Conservation (phyloP, 768 basidiomycete genomes). For the Porphyrellus cyaneotinctus region DNA sequence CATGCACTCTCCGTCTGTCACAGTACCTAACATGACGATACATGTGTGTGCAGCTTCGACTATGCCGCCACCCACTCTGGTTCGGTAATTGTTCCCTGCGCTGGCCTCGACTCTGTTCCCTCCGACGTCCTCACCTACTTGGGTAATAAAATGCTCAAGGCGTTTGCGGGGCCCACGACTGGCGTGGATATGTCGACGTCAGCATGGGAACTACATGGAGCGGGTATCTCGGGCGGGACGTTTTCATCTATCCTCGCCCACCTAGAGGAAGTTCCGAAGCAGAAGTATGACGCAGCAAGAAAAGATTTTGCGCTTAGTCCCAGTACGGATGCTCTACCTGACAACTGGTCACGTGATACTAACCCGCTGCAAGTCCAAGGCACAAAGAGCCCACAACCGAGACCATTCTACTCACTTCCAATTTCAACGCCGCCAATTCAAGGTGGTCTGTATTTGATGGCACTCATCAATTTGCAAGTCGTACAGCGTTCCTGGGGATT, state of each 20-base stretch:
- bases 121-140: conserved; percentile 68
- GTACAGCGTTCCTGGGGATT: conserved; percentile 59
- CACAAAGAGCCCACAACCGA: conserved; percentile 24
- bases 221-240: conserved; percentile 36
- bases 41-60: conserved; percentile 50
- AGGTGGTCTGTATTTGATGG: conserved; percentile 45
- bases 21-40: conserved; percentile 12
- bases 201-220: conserved; percentile 37
- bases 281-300: conserved; percentile 27
- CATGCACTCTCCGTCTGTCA: conserved; percentile 4
- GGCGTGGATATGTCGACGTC: conserved; percentile 55
- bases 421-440: conserved; percentile 29
- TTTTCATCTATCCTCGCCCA: conserved; percentile 32
- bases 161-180: conserved; percentile 32
- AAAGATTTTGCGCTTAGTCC: conserved; percentile 43
- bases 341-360: background rate
- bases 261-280: conserved; percentile 31
- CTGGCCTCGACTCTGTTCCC: conserved; percentile 76
- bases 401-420: conserved; percentile 37
- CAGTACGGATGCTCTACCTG: conserved; percentile 21
- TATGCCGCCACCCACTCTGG: conserved; percentile 64
- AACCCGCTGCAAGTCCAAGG: conserved; percentile 29
- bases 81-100: conserved; percentile 74
- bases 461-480: conserved; percentile 40
- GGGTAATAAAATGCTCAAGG: conserved; percentile 65